A percentile compares a stretch with the other conserved stretches of the same genome.
Conservation (phyloP, 202 grass and related monocot species). For the Hordeum pubiflorum region DNA sequence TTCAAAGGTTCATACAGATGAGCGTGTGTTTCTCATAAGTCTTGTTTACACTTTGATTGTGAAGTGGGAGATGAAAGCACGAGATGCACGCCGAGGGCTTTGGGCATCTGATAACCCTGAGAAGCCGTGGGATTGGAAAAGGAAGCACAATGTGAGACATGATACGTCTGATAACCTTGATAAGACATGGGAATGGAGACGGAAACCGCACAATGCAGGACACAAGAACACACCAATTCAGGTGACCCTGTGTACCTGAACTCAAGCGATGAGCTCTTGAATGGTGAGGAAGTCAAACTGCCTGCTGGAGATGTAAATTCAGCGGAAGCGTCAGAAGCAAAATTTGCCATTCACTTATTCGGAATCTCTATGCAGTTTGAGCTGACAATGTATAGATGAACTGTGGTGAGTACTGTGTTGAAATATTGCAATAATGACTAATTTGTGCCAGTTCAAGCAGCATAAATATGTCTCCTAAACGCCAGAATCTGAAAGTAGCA, state of each 20-base stretch:
- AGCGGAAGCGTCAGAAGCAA: neutral
- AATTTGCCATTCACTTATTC: neutral
- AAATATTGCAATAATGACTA: neutral
- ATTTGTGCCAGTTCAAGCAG: neutral
- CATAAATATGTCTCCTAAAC: neutral
- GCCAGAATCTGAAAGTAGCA: neutral
- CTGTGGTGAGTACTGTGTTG: neutral
- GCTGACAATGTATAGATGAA: neutral
- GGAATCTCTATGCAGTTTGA: neutral
- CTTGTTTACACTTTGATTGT: neutral
- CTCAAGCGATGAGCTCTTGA: neutral
- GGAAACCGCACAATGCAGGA: neutral
- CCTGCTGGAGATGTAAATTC: neutral
- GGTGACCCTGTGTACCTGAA: neutral
- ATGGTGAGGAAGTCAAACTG: neutral
- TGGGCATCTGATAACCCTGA: slow-evolving; percentile 43
- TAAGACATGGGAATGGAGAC: slow-evolving; percentile 5
- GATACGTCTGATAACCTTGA: neutral
- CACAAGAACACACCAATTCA: neutral
- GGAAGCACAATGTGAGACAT: neutral
- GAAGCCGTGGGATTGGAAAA: slow-evolving; percentile 48
- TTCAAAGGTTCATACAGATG: neutral
- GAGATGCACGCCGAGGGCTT: slow-evolving; percentile 25
- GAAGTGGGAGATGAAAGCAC: slow-evolving; percentile 51
- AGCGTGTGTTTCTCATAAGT: neutral